Evolutionary conservation across 2,329 filamentous ascomycete species (phyloP).

Genomic region (Bipolaris cookei): DNA sequence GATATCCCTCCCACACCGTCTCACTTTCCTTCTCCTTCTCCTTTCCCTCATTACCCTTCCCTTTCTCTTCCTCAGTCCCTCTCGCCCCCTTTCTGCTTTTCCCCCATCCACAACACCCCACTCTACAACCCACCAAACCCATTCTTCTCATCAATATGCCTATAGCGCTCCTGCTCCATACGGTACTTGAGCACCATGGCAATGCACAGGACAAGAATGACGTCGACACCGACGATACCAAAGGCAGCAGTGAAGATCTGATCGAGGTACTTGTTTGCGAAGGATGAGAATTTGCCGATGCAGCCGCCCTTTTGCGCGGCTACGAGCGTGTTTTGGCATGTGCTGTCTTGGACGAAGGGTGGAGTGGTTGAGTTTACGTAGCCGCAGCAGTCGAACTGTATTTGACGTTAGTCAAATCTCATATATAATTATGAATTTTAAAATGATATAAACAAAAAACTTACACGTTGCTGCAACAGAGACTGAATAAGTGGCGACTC

Average conservation of each 20-base stretch:
- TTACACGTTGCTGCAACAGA: conserved; percentile 72
- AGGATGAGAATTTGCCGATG: conserved; percentile 69
- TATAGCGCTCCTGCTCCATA: conserved; percentile 79
- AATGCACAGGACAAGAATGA: conserved; percentile 70
- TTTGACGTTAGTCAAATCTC: conserved; percentile 1
- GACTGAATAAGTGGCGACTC: conserved; percentile 66
- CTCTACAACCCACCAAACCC: conserved; percentile 38
- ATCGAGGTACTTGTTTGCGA: conserved; percentile 74
- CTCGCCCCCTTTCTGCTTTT: background rate
- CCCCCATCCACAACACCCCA: too few species aligned
- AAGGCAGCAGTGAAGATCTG: conserved; percentile 80
- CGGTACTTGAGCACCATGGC: conserved; percentile 81
- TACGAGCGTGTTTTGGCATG: conserved; percentile 72
- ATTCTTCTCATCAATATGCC: conserved; percentile 80
- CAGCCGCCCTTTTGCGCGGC: conserved; percentile 75
- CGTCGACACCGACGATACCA: conserved; percentile 75
- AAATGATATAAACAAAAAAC: too few species aligned
- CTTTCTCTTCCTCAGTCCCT: conserved; percentile 3
- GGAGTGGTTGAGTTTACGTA: conserved; percentile 75
- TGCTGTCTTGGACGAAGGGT: conserved; percentile 71
- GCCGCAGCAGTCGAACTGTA: conserved; percentile 79
- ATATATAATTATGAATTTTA: too few species aligned
- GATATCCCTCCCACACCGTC: too few species aligned
- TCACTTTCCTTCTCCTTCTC: background rate
- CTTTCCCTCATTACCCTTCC: conserved; percentile 21